Conservation (phyloP, 208 protist genomes). For the Strigomonas culicis region DNA sequence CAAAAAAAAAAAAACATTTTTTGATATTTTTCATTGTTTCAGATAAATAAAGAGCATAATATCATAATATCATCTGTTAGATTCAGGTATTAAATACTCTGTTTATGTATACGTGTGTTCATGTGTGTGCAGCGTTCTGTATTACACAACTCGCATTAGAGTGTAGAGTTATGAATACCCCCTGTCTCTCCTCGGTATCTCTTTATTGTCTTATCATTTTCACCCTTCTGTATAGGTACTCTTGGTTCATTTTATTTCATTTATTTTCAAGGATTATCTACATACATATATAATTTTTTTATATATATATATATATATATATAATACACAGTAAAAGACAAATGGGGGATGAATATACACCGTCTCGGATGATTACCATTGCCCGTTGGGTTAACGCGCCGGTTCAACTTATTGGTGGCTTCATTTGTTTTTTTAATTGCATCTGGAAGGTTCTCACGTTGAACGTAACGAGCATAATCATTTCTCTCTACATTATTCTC, state of each 20-base stretch:
- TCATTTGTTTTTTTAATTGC: too few relatives aligned
- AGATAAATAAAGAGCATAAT: not conserved
- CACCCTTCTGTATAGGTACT: not conserved
- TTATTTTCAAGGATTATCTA: not conserved
- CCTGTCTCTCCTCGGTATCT: not conserved
- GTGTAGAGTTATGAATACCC: not conserved
- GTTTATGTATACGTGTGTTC: not conserved
- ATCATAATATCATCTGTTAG: not conserved
- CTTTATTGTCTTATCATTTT: not conserved
- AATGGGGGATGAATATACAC: not conserved
- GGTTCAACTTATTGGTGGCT: not conserved
- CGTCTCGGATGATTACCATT: conserved; percentile 1
- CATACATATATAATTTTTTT: not conserved
- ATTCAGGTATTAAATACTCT: not conserved
- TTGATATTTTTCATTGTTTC: not conserved
- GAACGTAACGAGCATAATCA: not conserved
- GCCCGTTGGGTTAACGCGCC: not conserved
- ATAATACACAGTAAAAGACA: too few relatives aligned
- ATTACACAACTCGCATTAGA: not conserved
- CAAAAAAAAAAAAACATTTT: not conserved
- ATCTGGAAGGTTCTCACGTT: not conserved
- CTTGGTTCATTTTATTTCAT: not conserved
- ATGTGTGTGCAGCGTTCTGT: not conserved
- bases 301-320: too few relatives aligned
- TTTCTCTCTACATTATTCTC: conserved; percentile 4